phyloP scores from a whole-genome alignment of 2,329 filamentous ascomycete species.

The Colletotrichum zoysiae region DNA sequence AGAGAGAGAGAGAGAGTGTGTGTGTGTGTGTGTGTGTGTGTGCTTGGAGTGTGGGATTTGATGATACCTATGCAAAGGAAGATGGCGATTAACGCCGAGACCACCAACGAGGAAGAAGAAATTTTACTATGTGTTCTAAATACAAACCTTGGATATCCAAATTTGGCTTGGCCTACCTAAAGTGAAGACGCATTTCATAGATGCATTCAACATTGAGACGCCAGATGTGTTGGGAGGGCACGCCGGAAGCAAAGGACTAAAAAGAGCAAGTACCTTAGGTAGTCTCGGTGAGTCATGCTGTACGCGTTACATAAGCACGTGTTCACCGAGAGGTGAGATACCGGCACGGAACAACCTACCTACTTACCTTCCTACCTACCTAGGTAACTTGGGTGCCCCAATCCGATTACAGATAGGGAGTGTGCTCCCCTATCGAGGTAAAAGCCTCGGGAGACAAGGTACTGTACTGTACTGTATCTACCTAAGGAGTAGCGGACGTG shows the following conservation, averaged over 20 bases:
- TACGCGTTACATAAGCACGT: background rate
- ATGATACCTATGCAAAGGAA: background rate
- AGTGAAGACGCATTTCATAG: background rate
- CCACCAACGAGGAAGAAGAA: background rate
- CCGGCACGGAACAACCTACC: slow-evolving; percentile 6
- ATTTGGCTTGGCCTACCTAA: background rate
- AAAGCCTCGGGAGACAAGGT: too few relatives aligned
- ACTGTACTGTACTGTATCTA: too few relatives aligned
- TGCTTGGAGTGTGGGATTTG: too few relatives aligned
- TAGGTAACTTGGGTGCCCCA: background rate
- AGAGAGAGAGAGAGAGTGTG: too few relatives aligned
- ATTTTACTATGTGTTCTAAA: background rate
- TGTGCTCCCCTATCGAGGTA: too few relatives aligned
- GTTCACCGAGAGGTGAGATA: background rate
- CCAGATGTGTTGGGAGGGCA: background rate
- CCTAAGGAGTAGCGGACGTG: background rate
- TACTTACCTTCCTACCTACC: background rate
- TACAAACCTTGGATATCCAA: background rate
- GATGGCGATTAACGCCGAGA: background rate
- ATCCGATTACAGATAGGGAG: background rate
- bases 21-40: background rate
- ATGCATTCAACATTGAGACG: background rate
- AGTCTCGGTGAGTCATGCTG: background rate
- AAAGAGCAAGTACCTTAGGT: too few relatives aligned
- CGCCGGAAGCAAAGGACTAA: background rate